These are phyloP conservation scores for Thuidium tamariscinum DNA, from an alignment of 225 moss, liverwort and hornwort genomes.

Conservation along the genomic window DNA sequence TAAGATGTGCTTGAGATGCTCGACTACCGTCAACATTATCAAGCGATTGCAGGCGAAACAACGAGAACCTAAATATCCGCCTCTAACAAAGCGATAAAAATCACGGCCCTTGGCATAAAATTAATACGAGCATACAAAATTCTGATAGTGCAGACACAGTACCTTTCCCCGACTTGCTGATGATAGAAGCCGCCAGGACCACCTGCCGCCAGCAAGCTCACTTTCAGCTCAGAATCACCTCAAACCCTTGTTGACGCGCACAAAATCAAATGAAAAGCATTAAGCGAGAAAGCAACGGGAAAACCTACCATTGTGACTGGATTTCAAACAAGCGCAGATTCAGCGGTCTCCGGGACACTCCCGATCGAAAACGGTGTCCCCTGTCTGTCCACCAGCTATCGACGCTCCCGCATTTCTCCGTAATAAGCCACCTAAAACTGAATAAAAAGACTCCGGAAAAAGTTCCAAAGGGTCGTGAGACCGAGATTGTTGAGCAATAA, in stretches of 20 bases:
- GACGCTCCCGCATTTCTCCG: conserved; percentile 23
- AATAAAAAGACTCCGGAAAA: background rate
- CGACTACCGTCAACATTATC: background rate
- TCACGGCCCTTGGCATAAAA: background rate
- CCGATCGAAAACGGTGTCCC: conserved; percentile 13
- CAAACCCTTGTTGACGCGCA: background rate
- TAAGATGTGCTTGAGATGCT: background rate
- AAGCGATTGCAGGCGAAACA: background rate
- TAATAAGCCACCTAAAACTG: background rate
- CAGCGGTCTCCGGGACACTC: background rate
- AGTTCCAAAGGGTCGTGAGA: background rate
- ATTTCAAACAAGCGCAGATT: conserved; percentile 10
- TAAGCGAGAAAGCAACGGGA: background rate
- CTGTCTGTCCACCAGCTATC: conserved; percentile 1
- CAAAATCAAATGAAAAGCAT: background rate
- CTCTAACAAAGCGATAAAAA: background rate
- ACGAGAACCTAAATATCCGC: background rate
- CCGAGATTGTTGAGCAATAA: background rate
- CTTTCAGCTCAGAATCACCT: conserved; percentile 2
- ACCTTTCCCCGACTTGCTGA: conserved; percentile 98
- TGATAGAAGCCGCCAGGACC: conserved; percentile 95
- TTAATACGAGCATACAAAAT: background rate
- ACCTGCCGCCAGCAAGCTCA: conserved; percentile 30
- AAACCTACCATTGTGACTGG: conserved; percentile 62
- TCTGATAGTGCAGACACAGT: background rate